Evolutionary conservation across 148 eudicot species (phyloP).

Genomic region (Vaccinium macrocarpon): DNA sequence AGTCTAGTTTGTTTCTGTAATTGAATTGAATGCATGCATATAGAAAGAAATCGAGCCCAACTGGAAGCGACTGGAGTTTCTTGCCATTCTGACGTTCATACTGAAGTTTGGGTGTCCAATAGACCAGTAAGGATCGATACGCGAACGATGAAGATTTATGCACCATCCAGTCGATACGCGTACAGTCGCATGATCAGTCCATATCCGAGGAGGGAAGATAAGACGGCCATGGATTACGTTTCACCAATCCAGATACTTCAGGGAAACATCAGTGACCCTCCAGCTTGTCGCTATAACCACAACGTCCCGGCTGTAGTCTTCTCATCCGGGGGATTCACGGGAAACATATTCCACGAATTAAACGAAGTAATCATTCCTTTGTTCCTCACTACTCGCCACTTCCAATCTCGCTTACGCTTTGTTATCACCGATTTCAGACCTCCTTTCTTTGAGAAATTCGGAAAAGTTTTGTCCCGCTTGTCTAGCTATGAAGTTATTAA

Average conservation of each 20-base stretch:
- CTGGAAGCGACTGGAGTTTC: conserved; percentile 36
- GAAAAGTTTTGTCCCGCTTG: conserved; percentile 29
- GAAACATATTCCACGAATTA: conserved; percentile 53
- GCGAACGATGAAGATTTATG: conserved; percentile 18
- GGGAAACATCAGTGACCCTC: conserved; percentile 25
- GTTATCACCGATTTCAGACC: conserved; percentile 39
- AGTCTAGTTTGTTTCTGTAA: neutral
- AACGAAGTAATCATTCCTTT: conserved; percentile 61
- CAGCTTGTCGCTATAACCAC: conserved; percentile 47
- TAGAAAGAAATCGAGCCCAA: conserved; percentile 26
- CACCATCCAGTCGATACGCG: conserved; percentile 17
- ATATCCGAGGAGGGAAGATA: conserved; percentile 47
- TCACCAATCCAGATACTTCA: conserved; percentile 42
- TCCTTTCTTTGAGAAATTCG: conserved; percentile 34
- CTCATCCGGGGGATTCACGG: conserved; percentile 55
- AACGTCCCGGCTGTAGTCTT: conserved; percentile 51
- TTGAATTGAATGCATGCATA: neutral
- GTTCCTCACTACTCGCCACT: conserved; percentile 44
- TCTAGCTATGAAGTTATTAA: conserved; percentile 35
- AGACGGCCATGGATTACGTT: conserved; percentile 15
- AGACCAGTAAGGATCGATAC: conserved; percentile 30
- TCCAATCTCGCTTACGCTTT: conserved; percentile 34
- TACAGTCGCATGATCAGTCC: conserved; percentile 26
- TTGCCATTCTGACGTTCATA: conserved; percentile 26
- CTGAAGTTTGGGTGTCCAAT: conserved; percentile 31